These are phyloP conservation scores for Ceratocystis lukuohia DNA, from an alignment of 2,329 filamentous ascomycete species.

Conservation along the genomic window DNA sequence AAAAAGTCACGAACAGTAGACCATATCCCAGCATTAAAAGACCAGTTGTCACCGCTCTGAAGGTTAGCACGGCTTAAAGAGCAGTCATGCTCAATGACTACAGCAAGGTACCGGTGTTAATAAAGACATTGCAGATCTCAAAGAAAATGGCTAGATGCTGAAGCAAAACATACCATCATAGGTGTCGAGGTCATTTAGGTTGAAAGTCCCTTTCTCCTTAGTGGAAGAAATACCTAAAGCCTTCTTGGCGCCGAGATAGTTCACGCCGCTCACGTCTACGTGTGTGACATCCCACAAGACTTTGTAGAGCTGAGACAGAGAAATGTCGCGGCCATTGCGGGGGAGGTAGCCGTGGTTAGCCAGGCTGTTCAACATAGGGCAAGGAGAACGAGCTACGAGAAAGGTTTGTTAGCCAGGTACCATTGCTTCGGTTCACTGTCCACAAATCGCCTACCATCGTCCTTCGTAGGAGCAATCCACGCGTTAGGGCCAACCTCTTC, in stretches of 20 bases:
- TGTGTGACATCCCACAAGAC: constrained; percentile 16
- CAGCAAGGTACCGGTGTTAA: neutral
- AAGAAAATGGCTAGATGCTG: neutral
- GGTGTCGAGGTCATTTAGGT: constrained; percentile 25
- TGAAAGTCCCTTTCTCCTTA: constrained; percentile 23
- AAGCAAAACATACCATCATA: constrained; percentile 20
- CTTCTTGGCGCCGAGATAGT: constrained; percentile 20
- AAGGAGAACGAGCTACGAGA: constrained; percentile 20
- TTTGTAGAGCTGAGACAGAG: constrained; percentile 7
- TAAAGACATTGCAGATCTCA: neutral
- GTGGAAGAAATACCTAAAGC: constrained; percentile 24
- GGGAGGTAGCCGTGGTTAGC: constrained; percentile 23
- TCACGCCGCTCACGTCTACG: constrained; percentile 20
- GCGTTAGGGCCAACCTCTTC: neutral
- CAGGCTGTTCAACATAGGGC: constrained; percentile 23
- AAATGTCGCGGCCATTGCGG: constrained; percentile 20
- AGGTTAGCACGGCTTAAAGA: constrained; percentile 25
- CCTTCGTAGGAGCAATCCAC: constrained; percentile 18
- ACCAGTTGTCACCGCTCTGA: constrained; percentile 25
- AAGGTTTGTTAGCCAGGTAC: neutral
- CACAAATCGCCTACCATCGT: constrained; percentile 12
- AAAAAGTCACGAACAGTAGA: constrained; percentile 21
- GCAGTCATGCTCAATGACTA: constrained; percentile 29
- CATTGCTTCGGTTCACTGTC: neutral
- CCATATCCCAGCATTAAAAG: constrained; percentile 25